Base-by-base conservation (phyloP, 2,329 filamentous ascomycete genomes). In the Triangularia setosa region DNA sequence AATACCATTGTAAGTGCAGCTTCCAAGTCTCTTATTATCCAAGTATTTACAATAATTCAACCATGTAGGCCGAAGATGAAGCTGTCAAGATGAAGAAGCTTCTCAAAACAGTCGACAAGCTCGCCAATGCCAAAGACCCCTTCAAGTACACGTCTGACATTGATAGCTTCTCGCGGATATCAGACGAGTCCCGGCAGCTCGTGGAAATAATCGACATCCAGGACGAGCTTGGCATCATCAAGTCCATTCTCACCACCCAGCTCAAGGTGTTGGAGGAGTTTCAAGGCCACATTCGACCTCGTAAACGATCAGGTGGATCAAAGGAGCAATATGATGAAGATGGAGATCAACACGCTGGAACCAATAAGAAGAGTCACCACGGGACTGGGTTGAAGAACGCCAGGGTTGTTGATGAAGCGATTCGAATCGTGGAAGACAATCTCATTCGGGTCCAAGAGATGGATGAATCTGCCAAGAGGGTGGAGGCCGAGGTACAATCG, bases 181-280 rank as follows among this genome's bases (percentile, higher is more conserved):
- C 48, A 1, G 24, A 30, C 5, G 60, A 65, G 30, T 35, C 60
- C 40, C 40, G 40, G 18, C 57, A 60, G 11, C 35, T 65, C 1
- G 52, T 35, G 5, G 64, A 65, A 27, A 63, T 65, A 21, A 63
- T 65, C 24, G 64, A 65, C 28, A 63, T 65, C 18, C 58, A 61
- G 16, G 64, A 65, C 53, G 64, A 65, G 57, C 61, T 65, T 23
- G 61, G 60, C 11, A 65, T 52, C 52, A 61, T 65, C 53, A 28
- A 63, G 33, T 24, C 21, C 6, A 54, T 65, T 12, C 53, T 65
- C 3, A 6, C n/a, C 1, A 54, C 60, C 21, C 64, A 65, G 58
- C 8, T 30, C 18, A 54, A 63, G 14, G 60, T 48, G 2, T 58
- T 65, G 1, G 28, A 53, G 9, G 48, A 58, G 18, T 65, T 63